Conservation (phyloP, 164 flowering plant genomes). For the Stephania japonica region DNA sequence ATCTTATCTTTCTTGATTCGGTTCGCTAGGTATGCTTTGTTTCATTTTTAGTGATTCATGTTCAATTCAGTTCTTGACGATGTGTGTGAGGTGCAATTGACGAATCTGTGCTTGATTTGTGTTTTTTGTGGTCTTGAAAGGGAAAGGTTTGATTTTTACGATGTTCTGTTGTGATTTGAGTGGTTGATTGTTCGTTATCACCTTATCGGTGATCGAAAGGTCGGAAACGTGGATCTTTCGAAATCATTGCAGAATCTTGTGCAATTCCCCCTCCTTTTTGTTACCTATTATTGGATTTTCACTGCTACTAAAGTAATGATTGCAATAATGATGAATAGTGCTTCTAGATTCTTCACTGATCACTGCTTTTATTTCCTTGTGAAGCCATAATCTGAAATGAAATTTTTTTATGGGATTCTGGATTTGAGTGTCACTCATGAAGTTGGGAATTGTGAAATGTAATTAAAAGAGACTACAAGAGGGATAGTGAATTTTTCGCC, state of each 20-base stretch:
- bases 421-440: slow-evolving; percentile 5
- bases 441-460: background rate
- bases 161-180: background rate
- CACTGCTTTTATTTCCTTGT: background rate
- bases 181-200: background rate
- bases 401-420: background rate
- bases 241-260: slow-evolving; percentile 7
- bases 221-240: background rate
- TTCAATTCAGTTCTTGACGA: background rate
- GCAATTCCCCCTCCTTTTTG: background rate
- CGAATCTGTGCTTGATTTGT: background rate
- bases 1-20: no score
- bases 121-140: background rate
- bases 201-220: background rate
- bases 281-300: background rate
- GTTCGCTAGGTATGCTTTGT: no score
- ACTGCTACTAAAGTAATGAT: background rate
- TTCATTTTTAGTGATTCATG: background rate
- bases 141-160: slow-evolving; percentile 1
- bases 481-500: slow-evolving; percentile 7
- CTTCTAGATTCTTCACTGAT: background rate
- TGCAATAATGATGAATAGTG: background rate
- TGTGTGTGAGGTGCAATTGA: background rate
- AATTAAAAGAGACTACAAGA: background rate
- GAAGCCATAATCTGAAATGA: background rate